Base-by-base conservation (phyloP, 768 basidiomycete genomes). In the Tulasnella sp. region DNA sequence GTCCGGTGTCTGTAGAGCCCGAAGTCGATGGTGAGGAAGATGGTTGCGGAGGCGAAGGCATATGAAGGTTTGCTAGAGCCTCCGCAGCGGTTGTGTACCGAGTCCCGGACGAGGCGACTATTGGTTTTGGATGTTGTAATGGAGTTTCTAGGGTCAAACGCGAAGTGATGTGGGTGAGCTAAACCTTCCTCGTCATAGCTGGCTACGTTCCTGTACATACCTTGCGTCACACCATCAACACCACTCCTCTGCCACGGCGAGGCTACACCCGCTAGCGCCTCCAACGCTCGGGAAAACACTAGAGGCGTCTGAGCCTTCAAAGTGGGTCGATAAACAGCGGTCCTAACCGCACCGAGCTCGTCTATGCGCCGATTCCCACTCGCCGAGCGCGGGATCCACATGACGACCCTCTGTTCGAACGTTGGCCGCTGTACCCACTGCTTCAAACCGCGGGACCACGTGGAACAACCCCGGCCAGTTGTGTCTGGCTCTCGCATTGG, bases 351-450 rank as follows among this genome's bases (percentile, higher is more conserved):
- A 19, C 72, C 66, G 38, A 76, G 68, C 11, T 68, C 73, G 17
- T 67, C 71, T 19, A 73, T 73, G 22, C 70, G 66, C 2, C 74
- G 73, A 11, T 76, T 69, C 27, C 49, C 57, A 34, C 22, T 30
- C 42, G 53, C 38, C 41, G 41, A 54, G 52, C 34, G 34, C 34
- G 44, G 48, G 9, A 42, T 58, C 73, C 81, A 84, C 3, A 85
- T 72, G 25, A 73, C 70, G 62, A 78, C 72, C 30, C 85, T 75
- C 58, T 89, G 85, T 69, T 90, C 87, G 68, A 86, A 88, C 66
- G 83, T 84, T 24, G 84, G 82, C 2, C 87, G 82, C 38, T 75
- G 73, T 62, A 80, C 74, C 87, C 87, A 90, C n/a, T 72, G 76
- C 44, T 75, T 76, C 48, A 90, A 72, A 56, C 84, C 82, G 12